Percentiles rank a stretch among this genome's conserved stretches.
Evolutionary conservation across 2,329 filamentous ascomycete species (phyloP).

Genomic region (Colletotrichum tropicale): DNA sequence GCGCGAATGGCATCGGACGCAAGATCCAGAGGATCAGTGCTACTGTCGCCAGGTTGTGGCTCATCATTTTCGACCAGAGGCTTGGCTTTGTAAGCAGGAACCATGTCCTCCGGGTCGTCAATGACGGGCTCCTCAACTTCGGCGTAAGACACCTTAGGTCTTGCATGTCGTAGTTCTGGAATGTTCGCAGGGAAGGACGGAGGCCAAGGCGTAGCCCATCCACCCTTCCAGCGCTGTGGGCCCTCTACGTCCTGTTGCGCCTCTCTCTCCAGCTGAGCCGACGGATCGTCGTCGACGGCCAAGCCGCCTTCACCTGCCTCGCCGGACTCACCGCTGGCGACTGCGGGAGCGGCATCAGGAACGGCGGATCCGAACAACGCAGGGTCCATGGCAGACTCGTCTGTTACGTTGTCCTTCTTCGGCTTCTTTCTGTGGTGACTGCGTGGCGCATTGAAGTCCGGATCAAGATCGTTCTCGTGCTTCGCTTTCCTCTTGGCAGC

Average conservation of each 20-base stretch:
- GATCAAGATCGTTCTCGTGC: constrained; percentile 57
- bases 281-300: constrained; percentile 20
- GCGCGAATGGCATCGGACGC: constrained; percentile 40
- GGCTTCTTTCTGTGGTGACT: constrained; percentile 47
- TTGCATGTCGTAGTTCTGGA: constrained; percentile 56
- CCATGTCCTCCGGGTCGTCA: constrained; percentile 47
- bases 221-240: background rate
- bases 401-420: constrained; percentile 23
- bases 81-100: constrained; percentile 23
- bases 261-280: background rate
- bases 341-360: background rate
- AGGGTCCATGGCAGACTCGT: constrained; percentile 53
- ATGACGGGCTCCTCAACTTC: constrained; percentile 47
- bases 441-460: constrained; percentile 53
- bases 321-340: background rate
- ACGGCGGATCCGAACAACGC: constrained; percentile 46
- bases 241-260: background rate
- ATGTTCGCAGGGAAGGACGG: constrained; percentile 37
- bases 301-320: constrained; percentile 23
- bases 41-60: background rate
- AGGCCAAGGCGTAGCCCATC: background rate
- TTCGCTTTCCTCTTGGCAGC: constrained; percentile 57
- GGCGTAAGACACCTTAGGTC: constrained; percentile 55
- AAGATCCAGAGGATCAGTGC: constrained; percentile 38
- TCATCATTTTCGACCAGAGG: background rate